Conservation (phyloP, 345 rosid species). For the Hibiscus mutabilis region DNA sequence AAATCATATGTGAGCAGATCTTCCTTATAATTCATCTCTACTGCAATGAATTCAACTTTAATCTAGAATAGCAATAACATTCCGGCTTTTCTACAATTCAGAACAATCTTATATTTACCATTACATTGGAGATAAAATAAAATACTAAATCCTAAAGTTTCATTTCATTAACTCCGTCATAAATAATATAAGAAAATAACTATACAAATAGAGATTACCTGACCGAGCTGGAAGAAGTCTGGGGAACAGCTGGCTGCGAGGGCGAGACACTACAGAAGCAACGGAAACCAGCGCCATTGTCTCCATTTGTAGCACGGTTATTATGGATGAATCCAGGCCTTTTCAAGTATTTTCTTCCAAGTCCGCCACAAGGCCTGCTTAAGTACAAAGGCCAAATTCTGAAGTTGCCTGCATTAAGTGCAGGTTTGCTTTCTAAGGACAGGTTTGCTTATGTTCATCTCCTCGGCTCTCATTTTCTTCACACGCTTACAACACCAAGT, state of each 20-base stretch:
- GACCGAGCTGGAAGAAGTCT: slow-evolving; percentile 30
- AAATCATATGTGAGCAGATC: background rate
- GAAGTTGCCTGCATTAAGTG: too few relatives aligned
- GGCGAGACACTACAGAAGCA: slow-evolving; percentile 40
- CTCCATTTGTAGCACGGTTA: background rate
- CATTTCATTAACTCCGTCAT: background rate
- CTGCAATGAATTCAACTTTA: slow-evolving; percentile 5
- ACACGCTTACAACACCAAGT: slow-evolving; percentile 34
- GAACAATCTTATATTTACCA: background rate
- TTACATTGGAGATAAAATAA: background rate
- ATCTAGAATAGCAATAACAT: background rate
- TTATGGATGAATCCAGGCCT: slow-evolving; percentile 8
- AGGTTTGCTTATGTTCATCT: too few relatives aligned
- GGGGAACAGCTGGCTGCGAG: slow-evolving; percentile 27
- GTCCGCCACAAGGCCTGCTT: slow-evolving; percentile 25
- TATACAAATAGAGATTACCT: slow-evolving; percentile 21
- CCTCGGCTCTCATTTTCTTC: too few relatives aligned
- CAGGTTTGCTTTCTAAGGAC: too few relatives aligned
- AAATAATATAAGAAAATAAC: too few relatives aligned
- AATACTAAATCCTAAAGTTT: background rate
- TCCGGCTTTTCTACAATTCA: background rate
- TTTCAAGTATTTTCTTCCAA: slow-evolving; percentile 15
- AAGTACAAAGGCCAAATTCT: background rate
- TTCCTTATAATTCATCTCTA: background rate
- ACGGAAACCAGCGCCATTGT: slow-evolving; percentile 21